Conservation (phyloP, 2,329 filamentous ascomycete genomes). For the Tolypocladium guangdongense region DNA sequence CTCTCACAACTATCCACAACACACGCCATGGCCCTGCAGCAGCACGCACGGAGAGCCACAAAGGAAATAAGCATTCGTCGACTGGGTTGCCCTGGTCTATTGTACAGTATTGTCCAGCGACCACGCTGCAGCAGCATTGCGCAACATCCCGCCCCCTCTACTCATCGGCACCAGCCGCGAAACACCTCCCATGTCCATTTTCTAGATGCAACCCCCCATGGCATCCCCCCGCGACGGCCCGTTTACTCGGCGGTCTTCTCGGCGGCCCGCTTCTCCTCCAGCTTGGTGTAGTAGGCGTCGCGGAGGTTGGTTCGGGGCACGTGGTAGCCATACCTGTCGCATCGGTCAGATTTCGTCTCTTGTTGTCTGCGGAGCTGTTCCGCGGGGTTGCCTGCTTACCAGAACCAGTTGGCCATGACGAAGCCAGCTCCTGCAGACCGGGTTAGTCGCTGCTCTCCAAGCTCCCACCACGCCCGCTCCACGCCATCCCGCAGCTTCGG, state of each 20-base stretch:
- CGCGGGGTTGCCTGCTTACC: slow-evolving; percentile 30
- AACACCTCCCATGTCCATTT: slow-evolving; percentile 2
- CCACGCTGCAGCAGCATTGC: slow-evolving; percentile 12
- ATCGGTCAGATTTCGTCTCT: slow-evolving; percentile 2
- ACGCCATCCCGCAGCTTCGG: slow-evolving; percentile 9
- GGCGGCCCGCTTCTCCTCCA: slow-evolving; percentile 44
- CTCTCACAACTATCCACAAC: not conserved
- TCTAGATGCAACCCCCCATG: not conserved
- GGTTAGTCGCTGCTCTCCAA: slow-evolving; percentile 20
- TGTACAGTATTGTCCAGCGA: slow-evolving; percentile 15
- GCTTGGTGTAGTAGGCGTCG: slow-evolving; percentile 47
- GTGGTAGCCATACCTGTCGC: slow-evolving; percentile 49
- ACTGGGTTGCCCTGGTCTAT: slow-evolving; percentile 16
- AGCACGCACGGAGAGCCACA: not conserved
- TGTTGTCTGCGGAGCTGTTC: not conserved
- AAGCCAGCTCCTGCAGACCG: slow-evolving; percentile 37
- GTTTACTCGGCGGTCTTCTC: slow-evolving; percentile 17
- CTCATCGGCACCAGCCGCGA: not conserved
- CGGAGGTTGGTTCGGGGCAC: slow-evolving; percentile 47
- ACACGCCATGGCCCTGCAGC: not conserved
- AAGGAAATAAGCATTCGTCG: slow-evolving; percentile 8
- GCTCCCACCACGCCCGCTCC: not conserved
- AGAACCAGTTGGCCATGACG: slow-evolving; percentile 44
- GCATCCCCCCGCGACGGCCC: not conserved
- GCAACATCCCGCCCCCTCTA: slow-evolving; percentile 4